Conservation (phyloP, 169 alveolate species). For the Plasmodium fragile region DNA sequence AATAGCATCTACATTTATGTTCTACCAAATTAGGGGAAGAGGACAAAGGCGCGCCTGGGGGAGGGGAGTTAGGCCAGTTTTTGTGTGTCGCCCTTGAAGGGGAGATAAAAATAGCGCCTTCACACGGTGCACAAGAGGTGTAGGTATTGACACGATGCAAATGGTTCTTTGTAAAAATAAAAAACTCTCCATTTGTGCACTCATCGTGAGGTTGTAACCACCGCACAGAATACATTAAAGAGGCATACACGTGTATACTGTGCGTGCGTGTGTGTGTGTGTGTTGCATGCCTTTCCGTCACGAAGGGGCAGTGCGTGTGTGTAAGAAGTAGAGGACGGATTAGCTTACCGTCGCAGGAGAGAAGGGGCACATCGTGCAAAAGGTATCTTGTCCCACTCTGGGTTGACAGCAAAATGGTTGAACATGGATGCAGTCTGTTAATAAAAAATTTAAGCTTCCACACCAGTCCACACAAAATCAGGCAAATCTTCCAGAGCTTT, state of each 20-base stretch:
- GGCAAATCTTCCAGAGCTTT: slow-evolving; percentile 87
- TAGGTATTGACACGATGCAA: not conserved
- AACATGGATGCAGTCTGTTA: slow-evolving; percentile 83
- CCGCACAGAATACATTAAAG: not conserved
- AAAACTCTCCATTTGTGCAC: not conserved
- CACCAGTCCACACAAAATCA: slow-evolving; percentile 88
- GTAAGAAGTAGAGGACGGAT: not conserved
- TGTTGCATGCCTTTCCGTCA: not conserved
- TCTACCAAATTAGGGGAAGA: not conserved
- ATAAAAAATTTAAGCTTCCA: slow-evolving; percentile 87
- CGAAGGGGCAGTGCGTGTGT: not conserved
- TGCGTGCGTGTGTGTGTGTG: no score
- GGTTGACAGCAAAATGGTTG: slow-evolving; percentile 10
- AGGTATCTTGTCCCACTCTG: not conserved
- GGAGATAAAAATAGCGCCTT: not conserved
- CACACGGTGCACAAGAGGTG: not conserved
- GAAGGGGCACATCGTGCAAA: not conserved
- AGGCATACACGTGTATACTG: not conserved
- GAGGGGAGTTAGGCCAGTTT: not conserved
- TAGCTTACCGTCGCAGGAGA: not conserved
- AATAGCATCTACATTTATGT: not conserved
- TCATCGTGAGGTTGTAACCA: not conserved
- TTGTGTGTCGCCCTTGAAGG: not conserved
- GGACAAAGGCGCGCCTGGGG: not conserved
- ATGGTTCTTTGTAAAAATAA: not conserved